A percentile compares a stretch with the other conserved stretches of the same genome.
phyloP scores from a whole-genome alignment of 768 basidiomycete species.

The Panellus pusillus region DNA sequence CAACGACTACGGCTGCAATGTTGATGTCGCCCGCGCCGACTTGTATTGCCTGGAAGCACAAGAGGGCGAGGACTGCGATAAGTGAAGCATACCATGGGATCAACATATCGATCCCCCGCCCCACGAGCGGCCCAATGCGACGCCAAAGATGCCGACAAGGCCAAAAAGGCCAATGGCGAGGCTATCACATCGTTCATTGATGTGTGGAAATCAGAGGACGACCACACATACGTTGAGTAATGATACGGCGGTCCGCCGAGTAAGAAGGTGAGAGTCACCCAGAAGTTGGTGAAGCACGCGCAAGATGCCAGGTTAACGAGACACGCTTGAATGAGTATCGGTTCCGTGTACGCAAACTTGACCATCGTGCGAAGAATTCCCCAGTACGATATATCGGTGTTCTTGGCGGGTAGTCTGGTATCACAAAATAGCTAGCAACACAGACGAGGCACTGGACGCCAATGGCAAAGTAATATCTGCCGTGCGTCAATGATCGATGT shows the following conservation, averaged over 20 bases:
- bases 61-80: conserved; percentile 45
- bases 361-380: conserved; percentile 57
- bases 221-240: conserved; percentile 43
- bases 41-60: conserved; percentile 62
- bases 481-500: not conserved
- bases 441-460: conserved; percentile 65
- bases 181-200: not conserved
- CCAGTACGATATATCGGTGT: conserved; percentile 59
- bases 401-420: conserved; percentile 87
- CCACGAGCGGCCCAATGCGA: conserved; percentile 66
- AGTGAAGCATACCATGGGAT: conserved; percentile 80
- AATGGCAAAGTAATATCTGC: conserved; percentile 68
- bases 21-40: conserved; percentile 68
- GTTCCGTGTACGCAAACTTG: conserved; percentile 57
- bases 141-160: conserved; percentile 70
- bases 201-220: not conserved
- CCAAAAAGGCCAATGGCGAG: conserved; percentile 68
- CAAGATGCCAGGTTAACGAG: conserved; percentile 47
- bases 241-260: conserved; percentile 57
- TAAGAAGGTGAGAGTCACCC: conserved; percentile 61
- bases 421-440: conserved; percentile 55
- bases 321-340: conserved; percentile 51
- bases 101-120: conserved; percentile 65
- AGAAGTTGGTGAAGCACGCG: conserved; percentile 43
- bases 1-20: conserved; percentile 69